Base-by-base conservation (phyloP, 176 grass and related monocot genomes). In the Chloris gayana region DNA sequence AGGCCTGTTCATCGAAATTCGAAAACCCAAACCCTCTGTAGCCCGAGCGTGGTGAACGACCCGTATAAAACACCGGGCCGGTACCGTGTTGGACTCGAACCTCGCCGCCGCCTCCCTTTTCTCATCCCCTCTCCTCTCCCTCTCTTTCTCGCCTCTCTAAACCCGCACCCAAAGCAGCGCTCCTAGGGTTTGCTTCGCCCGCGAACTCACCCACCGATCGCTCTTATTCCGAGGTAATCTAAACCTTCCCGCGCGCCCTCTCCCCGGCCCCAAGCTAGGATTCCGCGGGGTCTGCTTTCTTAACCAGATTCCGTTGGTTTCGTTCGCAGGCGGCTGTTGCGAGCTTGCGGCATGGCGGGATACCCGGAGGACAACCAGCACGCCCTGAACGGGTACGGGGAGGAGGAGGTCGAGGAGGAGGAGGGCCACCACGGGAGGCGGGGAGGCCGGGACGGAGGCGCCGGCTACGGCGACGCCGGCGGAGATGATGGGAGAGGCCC, bases 361-460 rank as follows among this genome's bases (percentile, higher is more conserved):
- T 91, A 87, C 81, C 84, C 76, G 67, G 89, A 89, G 83, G 91
- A 83, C 66, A 86, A 86, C 70, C 79, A 75, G 71, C 76, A 88
- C 75, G 84, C 64, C 32, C 25, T 91, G 46, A 81, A 78, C 70
- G 92, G 86, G 39, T 91, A 85, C 83, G 86, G 77, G 22, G 88
- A 92, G 67, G 72, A 74, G n/a, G 86, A 83, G 74, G 69, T 88
- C 26, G 90, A 91, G 37, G 89, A 85, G 66, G 89, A 87, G 53
- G 88, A 91, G 32, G 89, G 76, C 14, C 86, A 83, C 60, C 75
- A 25, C 69, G 78, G 64, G 42, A 46, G 79, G 58, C 64, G 49
- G 24, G 77, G 70, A 26, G 79, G 86, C 17, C 79, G 63, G 63
- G 88, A 87, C 13, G 85, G 54, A 64, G 84, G 24, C 12, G 35